Conservation (phyloP, 148 eudicot species). For the Suaeda aralocaspica region DNA sequence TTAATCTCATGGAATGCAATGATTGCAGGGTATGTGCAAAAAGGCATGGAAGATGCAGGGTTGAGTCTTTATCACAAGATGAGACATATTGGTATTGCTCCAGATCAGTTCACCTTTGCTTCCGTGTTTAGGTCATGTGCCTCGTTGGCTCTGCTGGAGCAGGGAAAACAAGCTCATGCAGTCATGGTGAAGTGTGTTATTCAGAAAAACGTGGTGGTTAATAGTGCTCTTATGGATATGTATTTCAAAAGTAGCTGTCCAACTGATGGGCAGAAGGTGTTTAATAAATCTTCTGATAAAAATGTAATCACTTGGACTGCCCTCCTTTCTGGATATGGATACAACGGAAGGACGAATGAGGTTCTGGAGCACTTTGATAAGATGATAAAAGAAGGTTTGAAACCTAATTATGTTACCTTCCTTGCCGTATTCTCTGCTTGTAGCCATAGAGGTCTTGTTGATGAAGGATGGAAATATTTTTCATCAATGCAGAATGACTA, state of each 20-base stretch:
- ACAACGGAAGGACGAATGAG: conserved; percentile 56
- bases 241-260: conserved; percentile 85
- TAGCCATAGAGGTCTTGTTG: conserved; percentile 84
- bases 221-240: conserved; percentile 88
- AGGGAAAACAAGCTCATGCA: conserved; percentile 76
- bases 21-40: conserved; percentile 81
- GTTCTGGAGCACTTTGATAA: conserved; percentile 49
- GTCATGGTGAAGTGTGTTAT: conserved; percentile 55
- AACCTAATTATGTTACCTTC: conserved; percentile 75
- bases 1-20: conserved; percentile 78
- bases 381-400: conserved; percentile 71
- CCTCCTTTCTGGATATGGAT: conserved; percentile 73
- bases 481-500: conserved; percentile 58
- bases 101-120: conserved; percentile 84
- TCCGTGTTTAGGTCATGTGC: conserved; percentile 84
- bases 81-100: conserved; percentile 53
- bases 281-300: conserved; percentile 42
- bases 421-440: conserved; percentile 92
- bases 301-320: conserved; percentile 88
- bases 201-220: conserved; percentile 57
- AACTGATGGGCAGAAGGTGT: conserved; percentile 56
- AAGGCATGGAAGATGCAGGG: conserved; percentile 60
- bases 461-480: conserved; percentile 68
- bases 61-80: conserved; percentile 53
- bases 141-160: conserved; percentile 59